Conservation (phyloP, 805 yeast species). For the Kodamaea jinghongensis region DNA sequence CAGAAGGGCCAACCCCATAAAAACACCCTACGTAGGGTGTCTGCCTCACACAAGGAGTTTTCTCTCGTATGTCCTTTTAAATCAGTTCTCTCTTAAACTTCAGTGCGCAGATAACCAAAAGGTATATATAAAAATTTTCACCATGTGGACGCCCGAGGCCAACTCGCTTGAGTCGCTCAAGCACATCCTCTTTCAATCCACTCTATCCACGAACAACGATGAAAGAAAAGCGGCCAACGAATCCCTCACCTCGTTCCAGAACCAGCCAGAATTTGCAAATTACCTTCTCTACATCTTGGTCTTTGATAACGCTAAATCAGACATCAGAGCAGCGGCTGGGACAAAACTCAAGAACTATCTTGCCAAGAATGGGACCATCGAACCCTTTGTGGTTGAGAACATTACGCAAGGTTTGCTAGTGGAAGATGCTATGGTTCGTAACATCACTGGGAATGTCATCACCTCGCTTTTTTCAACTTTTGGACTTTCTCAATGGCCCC, state of each 20-base stretch:
- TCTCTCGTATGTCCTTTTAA: too few species aligned
- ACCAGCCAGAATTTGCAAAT: slow-evolving; percentile 75
- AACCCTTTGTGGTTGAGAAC: slow-evolving; percentile 37
- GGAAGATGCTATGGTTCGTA: slow-evolving; percentile 61
- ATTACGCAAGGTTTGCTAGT: slow-evolving; percentile 56
- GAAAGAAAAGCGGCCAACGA: slow-evolving; percentile 67
- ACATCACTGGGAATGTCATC: slow-evolving; percentile 87
- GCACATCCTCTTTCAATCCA: slow-evolving; percentile 58
- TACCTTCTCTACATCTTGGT: slow-evolving; percentile 72
- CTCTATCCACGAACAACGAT: slow-evolving; percentile 56
- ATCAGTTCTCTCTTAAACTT: too few species aligned
- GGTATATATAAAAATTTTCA: not conserved
- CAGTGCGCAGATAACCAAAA: too few species aligned
- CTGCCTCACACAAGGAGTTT: too few species aligned
- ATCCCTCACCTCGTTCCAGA: slow-evolving; percentile 66
- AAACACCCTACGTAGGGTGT: too few species aligned
- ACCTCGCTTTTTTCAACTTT: slow-evolving; percentile 71
- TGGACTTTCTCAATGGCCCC: slow-evolving; percentile 75
- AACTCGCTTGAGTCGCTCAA: slow-evolving; percentile 62
- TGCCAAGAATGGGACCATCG: slow-evolving; percentile 24
- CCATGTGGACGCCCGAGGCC: slow-evolving; percentile 64
- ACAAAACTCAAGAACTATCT: slow-evolving; percentile 73
- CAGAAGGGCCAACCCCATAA: too few species aligned
- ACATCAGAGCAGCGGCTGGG: slow-evolving; percentile 85
- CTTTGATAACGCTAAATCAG: slow-evolving; percentile 46